Evolutionary conservation across 495 filamentous ascomycete species (phyloP).

Genomic region (Penicillium malachiteum): DNA sequence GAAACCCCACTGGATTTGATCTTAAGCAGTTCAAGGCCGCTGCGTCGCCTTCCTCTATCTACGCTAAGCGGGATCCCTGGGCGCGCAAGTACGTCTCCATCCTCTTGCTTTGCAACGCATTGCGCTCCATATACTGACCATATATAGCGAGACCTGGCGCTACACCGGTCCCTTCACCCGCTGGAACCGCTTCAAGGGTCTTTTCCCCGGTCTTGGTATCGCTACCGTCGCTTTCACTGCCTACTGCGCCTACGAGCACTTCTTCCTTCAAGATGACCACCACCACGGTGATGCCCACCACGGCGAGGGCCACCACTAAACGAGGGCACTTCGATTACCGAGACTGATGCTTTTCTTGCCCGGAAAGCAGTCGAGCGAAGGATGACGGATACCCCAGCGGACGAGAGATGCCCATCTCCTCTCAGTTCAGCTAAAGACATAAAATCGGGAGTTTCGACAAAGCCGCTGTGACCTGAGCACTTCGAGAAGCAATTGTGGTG

Average conservation of each 20-base stretch:
- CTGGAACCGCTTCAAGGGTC: constrained; percentile 79
- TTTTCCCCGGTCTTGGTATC: constrained; percentile 88
- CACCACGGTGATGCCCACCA: constrained; percentile 50
- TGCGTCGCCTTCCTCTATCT: constrained; percentile 55
- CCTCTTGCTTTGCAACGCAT: not conserved
- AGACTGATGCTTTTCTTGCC: constrained; percentile 8
- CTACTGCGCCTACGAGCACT: constrained; percentile 84
- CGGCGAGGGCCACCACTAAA: constrained; percentile 47
- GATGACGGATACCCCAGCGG: constrained; percentile 30
- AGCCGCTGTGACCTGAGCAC: constrained; percentile 4
- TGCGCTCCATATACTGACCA: constrained; percentile 14
- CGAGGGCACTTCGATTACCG: constrained; percentile 1
- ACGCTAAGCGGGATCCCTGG: constrained; percentile 80
- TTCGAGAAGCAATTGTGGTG: constrained; percentile 10
- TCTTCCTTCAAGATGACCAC: constrained; percentile 80
- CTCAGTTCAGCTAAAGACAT: constrained; percentile 10
- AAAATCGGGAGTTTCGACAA: constrained; percentile 13
- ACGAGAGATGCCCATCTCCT: constrained; percentile 16
- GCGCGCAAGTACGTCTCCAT: constrained; percentile 59
- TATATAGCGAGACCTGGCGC: constrained; percentile 83
- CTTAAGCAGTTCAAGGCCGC: constrained; percentile 67
- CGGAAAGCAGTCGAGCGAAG: constrained; percentile 19
- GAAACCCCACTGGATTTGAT: constrained; percentile 85
- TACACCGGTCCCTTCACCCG: constrained; percentile 87
- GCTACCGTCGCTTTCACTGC: constrained; percentile 85